Conservation (phyloP, 805 yeast genomes). For the Candida saitoana region DNA sequence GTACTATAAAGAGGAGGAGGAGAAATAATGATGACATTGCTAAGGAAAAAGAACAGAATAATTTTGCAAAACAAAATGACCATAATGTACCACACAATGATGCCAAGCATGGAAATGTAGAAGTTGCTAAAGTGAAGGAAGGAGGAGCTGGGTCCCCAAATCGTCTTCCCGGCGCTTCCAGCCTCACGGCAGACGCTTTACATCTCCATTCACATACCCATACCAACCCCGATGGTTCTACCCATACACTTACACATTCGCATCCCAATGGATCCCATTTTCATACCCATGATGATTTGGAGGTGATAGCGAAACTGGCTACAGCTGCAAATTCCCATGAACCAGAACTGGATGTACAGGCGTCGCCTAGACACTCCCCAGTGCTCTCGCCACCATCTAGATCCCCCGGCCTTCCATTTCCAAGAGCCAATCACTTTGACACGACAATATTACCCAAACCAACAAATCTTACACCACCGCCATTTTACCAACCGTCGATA, state of each 20-base stretch:
- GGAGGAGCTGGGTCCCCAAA: not conserved
- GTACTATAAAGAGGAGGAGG: conserved; percentile 70
- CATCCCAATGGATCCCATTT: not conserved
- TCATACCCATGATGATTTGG: not conserved
- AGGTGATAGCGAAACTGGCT: not conserved
- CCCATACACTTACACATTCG: not conserved
- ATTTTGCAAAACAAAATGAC: too few relatives aligned
- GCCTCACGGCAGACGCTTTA: too few relatives aligned
- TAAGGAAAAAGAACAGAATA: not conserved
- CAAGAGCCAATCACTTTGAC: not conserved
- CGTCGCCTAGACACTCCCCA: not conserved
- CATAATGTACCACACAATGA: not conserved
- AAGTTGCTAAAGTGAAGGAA: not conserved
- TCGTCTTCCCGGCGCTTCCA: not conserved
- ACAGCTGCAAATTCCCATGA: not conserved
- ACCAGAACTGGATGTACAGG: not conserved
- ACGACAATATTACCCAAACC: conserved; percentile 1
- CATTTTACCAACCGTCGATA: conserved; percentile 2
- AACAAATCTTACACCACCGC: not conserved
- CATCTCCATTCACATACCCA: not conserved
- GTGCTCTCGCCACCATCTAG: not conserved
- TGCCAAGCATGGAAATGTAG: not conserved
- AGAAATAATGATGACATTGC: conserved; percentile 25
- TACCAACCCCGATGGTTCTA: not conserved
- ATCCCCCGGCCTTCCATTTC: not conserved